Evolutionary conservation across 1,284 basidiomycete genomes (phyloP).

Genomic region (Trichosporon faecale): DNA sequence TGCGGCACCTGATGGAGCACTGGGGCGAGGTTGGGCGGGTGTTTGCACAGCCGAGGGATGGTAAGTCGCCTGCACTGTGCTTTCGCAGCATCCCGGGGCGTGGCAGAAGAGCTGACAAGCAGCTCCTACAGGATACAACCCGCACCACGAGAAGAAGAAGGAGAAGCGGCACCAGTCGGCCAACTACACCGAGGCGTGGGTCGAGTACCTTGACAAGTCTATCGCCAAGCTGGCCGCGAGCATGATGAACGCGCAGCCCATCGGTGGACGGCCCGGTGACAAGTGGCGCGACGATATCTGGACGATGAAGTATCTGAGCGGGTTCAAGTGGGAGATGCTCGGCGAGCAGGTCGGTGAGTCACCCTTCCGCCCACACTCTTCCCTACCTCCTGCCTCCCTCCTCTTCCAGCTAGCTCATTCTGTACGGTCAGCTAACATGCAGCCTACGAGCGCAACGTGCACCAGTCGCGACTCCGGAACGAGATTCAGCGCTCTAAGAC

Average conservation of each 20-base stretch:
- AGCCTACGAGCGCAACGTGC: conserved; percentile 92
- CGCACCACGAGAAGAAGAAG: conserved; percentile 27
- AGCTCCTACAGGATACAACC: conserved; percentile 44
- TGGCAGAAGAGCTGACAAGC: conserved; percentile 3
- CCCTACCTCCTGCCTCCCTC: too few species aligned
- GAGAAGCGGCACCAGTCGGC: conserved; percentile 68
- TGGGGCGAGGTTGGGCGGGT: conserved; percentile 80
- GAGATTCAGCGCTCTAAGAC: conserved; percentile 82
- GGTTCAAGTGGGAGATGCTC: conserved; percentile 98
- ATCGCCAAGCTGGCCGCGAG: conserved; percentile 85
- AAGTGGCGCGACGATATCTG: conserved; percentile 96
- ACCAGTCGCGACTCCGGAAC: conserved; percentile 79
- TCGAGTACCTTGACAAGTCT: conserved; percentile 92
- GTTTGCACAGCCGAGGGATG: conserved; percentile 83
- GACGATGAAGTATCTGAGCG: conserved; percentile 98
- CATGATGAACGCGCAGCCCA: conserved; percentile 93
- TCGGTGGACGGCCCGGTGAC: conserved; percentile 86
- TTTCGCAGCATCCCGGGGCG: too few species aligned
- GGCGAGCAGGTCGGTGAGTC: conserved; percentile 93
- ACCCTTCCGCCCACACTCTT: neutral
- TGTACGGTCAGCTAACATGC: conserved; percentile 18
- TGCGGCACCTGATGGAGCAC: conserved; percentile 83
- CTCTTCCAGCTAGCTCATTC: too few species aligned
- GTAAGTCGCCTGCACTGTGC: conserved; percentile 28
- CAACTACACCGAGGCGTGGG: conserved; percentile 95